phyloP scores from a whole-genome alignment of 1,284 basidiomycete genomes.

The Moesziomyces antarcticus region DNA sequence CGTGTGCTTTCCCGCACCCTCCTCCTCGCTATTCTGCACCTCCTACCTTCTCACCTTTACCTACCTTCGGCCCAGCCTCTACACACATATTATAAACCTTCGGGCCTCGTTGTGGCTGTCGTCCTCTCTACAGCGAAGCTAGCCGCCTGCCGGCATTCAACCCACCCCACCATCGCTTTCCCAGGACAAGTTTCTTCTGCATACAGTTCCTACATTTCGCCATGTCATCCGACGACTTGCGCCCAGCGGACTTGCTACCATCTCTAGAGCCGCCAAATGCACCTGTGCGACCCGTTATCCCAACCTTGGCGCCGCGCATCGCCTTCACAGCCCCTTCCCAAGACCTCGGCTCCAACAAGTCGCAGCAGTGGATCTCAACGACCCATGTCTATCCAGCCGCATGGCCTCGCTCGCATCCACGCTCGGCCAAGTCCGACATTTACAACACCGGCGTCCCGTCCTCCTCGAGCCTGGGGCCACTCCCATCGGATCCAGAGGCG shows the following conservation, averaged over 20 bases:
- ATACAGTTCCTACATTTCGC: background rate
- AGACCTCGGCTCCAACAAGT: constrained; percentile 25
- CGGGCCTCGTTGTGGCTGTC: too few species aligned
- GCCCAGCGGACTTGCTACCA: constrained; percentile 32
- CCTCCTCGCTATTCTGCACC: background rate
- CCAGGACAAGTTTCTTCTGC: background rate
- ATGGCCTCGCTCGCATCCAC: constrained; percentile 72
- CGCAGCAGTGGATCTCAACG: constrained; percentile 70
- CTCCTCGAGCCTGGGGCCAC: constrained; percentile 19
- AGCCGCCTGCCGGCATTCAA: too few species aligned
- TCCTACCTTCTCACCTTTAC: background rate
- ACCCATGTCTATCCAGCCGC: constrained; percentile 82
- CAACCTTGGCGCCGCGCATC: constrained; percentile 21
- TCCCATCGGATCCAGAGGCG: constrained; percentile 27
- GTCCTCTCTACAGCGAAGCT: too few species aligned
- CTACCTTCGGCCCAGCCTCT: too few species aligned
- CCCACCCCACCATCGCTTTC: too few species aligned
- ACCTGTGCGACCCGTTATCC: constrained; percentile 12
- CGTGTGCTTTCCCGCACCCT: background rate
- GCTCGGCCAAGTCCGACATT: constrained; percentile 39
- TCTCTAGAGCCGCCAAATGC: constrained; percentile 25
- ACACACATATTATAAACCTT: too few species aligned
- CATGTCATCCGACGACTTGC: constrained; percentile 24
- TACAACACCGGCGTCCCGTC: constrained; percentile 32
- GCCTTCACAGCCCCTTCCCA: constrained; percentile 40